phyloP scores from a whole-genome alignment of 1,284 basidiomycete genomes.

The Ceratobasidium sp. region DNA sequence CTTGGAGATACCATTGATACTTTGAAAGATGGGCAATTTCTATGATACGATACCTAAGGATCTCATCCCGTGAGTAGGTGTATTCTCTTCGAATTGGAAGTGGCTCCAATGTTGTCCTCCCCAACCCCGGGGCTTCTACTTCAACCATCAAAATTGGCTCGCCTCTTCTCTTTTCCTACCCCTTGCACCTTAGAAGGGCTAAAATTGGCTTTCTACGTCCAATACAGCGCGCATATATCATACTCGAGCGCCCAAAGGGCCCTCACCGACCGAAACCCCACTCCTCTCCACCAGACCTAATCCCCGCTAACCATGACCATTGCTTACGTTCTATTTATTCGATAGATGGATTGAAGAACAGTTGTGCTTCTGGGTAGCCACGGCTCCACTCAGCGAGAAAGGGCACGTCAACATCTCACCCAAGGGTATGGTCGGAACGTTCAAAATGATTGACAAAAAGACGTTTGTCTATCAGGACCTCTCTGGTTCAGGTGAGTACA shows the following conservation, averaged over 20 bases:
- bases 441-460: constrained; percentile 65
- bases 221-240: constrained; percentile 22
- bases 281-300: too few relatives aligned
- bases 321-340: not conserved
- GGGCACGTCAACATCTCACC: constrained; percentile 71
- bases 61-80: constrained; percentile 54
- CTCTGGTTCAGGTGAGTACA: constrained; percentile 66
- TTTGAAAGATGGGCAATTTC: constrained; percentile 62
- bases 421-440: constrained; percentile 62
- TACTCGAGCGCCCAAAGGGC: too few relatives aligned
- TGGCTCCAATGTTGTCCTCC: too few relatives aligned
- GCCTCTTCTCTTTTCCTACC: too few relatives aligned
- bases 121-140: too few relatives aligned
- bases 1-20: not conserved
- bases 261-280: too few relatives aligned
- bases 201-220: not conserved
- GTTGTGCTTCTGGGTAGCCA: constrained; percentile 72
- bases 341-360: constrained; percentile 65
- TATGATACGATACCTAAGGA: constrained; percentile 64
- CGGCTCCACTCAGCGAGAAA: constrained; percentile 63
- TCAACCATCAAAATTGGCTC: too few relatives aligned
- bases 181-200: not conserved
- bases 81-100: too few relatives aligned
- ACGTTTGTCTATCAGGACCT: constrained; percentile 73
- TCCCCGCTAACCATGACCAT: not conserved